Evolutionary conservation across 2,329 filamentous ascomycete species (phyloP).

Genomic region (Venturiaceae sp.): DNA sequence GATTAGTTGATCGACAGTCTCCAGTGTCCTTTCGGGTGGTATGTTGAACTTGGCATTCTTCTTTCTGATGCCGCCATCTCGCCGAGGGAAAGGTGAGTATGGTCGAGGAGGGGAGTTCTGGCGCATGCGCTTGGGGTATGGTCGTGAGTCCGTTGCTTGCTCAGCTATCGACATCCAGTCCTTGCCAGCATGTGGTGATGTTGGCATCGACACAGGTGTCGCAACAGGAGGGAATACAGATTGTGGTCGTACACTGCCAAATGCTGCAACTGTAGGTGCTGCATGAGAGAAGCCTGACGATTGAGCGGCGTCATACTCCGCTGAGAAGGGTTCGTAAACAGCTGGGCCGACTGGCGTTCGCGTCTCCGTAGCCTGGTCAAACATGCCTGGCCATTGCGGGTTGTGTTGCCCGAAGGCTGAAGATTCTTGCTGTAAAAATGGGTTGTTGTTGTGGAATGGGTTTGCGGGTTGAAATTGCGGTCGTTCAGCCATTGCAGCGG

Average conservation of each 20-base stretch:
- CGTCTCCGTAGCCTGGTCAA: slow-evolving; percentile 56
- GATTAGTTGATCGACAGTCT: slow-evolving; percentile 92
- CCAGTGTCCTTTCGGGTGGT: slow-evolving; percentile 81
- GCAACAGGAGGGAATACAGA: slow-evolving; percentile 40
- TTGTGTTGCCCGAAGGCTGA: slow-evolving; percentile 18
- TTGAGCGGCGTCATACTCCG: slow-evolving; percentile 39
- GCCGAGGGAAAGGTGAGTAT: slow-evolving; percentile 63
- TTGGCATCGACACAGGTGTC: slow-evolving; percentile 34
- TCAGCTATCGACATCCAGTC: slow-evolving; percentile 45
- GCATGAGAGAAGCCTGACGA: slow-evolving; percentile 31
- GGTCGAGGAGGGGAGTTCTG: slow-evolving; percentile 60
- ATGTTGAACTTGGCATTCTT: slow-evolving; percentile 99
- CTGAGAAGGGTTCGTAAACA: slow-evolving; percentile 55
- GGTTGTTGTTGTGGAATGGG: slow-evolving; percentile 35
- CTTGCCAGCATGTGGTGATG: slow-evolving; percentile 46
- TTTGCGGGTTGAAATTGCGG: slow-evolving; percentile 36
- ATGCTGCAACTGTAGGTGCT: slow-evolving; percentile 29
- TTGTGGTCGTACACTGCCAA: slow-evolving; percentile 34
- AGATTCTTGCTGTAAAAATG: slow-evolving; percentile 54
- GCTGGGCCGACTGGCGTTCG: slow-evolving; percentile 67
- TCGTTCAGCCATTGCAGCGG: slow-evolving; percentile 20
- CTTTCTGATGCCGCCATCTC: slow-evolving; percentile 88
- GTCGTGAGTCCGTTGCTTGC: slow-evolving; percentile 35
- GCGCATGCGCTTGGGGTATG: slow-evolving; percentile 46
- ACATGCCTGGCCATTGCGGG: slow-evolving; percentile 32